Evolutionary conservation across 768 basidiomycete genomes (phyloP), one percentile per base, ranked within the genome.

Genomic region (Suillus alpinus): DNA sequence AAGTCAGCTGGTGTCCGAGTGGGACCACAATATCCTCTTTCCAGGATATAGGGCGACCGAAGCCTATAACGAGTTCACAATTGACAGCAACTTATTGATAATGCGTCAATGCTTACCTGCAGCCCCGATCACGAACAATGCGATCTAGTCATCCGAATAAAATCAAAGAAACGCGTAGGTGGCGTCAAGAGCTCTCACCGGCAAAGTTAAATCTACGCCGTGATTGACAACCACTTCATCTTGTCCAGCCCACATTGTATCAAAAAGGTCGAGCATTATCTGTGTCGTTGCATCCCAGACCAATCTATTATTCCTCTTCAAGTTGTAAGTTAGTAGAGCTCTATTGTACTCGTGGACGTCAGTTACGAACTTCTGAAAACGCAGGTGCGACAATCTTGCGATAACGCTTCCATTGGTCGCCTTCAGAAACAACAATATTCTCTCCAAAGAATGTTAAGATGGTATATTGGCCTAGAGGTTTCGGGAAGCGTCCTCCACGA

Each of bases 401-500:
- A 63, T 86, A 86, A 34, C 80, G 80, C 69, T 86, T 86, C 87
- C 87, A 89, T 61, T 83, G 78, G 4, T 84, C 81, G 23, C 82
- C 84, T 65, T 89, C 87, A 0, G 84, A 83, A 2, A 78, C 80
- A n/a, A 89, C 80, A 47, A 89, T 84, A 63, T 89, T 91, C 6
- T 67, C 67, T 6, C 88, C 87, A 66, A 81, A 89, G 59, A 84
- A 76, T 0, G 71, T 60, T 18, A 89, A 70, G 16, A 75, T 62
- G 1, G 50, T 62, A 63, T 88, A 88, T 31, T 75, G 66, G 5
- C 78, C 63, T 0, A 82, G 66, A 8, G 84, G 81, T 65, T 89
- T 89, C 0, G 85, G 82, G 63, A 87, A 89, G 14, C 13, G 69
- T 53, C 34, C 69, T 57, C 59, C 70, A 65, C 29, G 67, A 55